These are phyloP conservation scores for Leishmania major DNA, from an alignment of 208 protist species.

Conservation along the genomic window DNA sequence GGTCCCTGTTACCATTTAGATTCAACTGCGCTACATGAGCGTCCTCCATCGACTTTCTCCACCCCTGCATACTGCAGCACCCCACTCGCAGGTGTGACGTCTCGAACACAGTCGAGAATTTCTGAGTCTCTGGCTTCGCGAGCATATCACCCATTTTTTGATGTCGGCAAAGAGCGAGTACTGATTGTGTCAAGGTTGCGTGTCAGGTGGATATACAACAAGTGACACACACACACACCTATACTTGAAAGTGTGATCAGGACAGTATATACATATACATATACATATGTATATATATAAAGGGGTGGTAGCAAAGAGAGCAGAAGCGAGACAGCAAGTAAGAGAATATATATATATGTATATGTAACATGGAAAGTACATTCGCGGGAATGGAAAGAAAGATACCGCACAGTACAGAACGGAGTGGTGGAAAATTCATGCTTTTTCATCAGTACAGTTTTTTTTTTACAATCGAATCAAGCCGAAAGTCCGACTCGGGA, in stretches of 20 bases:
- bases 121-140: slow-evolving; percentile 89
- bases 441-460: background rate
- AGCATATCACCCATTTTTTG: slow-evolving; percentile 84
- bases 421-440: background rate
- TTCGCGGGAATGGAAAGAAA: background rate
- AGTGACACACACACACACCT: slow-evolving; percentile 13
- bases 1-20: slow-evolving; percentile 66
- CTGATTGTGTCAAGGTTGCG: slow-evolving; percentile 18
- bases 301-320: background rate
- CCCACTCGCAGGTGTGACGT: slow-evolving; percentile 83
- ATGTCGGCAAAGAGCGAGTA: slow-evolving; percentile 2
- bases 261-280: background rate
- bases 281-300: slow-evolving; percentile 2
- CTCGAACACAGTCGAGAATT: slow-evolving; percentile 89
- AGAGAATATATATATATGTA: background rate
- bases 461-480: background rate
- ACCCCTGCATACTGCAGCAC: slow-evolving; percentile 93
- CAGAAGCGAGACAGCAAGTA: background rate
- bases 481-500: too few species aligned
- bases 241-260: background rate
- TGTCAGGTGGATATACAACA: slow-evolving; percentile 10
- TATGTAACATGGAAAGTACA: background rate
- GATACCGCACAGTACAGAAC: too few species aligned
- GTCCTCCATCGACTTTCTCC: slow-evolving; percentile 92
- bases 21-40: slow-evolving; percentile 86